Percentiles rank a stretch among this genome's conserved stretches.
These are phyloP conservation scores for Stenogyne calaminthoides DNA, from an alignment of 305 asterid species.

Conservation along the genomic window DNA sequence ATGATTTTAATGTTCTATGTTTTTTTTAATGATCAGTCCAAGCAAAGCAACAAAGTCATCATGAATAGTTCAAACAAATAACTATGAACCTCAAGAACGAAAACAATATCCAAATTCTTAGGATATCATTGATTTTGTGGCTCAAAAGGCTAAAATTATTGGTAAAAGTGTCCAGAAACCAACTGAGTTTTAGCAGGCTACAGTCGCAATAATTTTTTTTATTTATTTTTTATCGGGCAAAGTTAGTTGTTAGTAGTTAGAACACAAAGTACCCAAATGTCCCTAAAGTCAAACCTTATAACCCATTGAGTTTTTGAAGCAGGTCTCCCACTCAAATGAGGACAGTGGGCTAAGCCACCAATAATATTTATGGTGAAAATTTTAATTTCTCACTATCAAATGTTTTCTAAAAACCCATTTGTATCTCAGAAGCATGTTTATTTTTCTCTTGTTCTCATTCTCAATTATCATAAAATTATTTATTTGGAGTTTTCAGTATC, in stretches of 20 bases:
- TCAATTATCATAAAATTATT: not conserved
- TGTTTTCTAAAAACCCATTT: not conserved
- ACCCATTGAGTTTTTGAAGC: too few relatives aligned
- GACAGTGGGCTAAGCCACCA: too few relatives aligned
- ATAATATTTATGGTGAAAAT: too few relatives aligned
- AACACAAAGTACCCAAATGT: too few relatives aligned
- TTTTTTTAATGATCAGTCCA: not conserved
- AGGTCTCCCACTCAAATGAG: too few relatives aligned
- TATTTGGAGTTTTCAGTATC: not conserved
- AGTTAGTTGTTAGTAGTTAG: too few relatives aligned
- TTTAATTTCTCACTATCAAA: not conserved
- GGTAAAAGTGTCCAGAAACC: not conserved
- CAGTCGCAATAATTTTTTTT: too few relatives aligned
- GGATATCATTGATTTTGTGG: not conserved
- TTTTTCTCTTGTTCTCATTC: not conserved
- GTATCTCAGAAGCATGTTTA: not conserved
- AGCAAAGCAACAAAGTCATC: not conserved
- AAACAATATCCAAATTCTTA: not conserved
- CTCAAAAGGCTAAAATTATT: not conserved
- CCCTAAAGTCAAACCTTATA: too few relatives aligned
- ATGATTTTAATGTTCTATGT: not conserved
- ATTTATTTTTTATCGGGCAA: too few relatives aligned
- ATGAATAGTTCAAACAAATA: not conserved
- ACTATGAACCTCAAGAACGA: not conserved
- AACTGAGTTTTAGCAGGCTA: not conserved